Conservation (phyloP, 2,329 filamentous ascomycete genomes). For the Stachybotrys echinatus region DNA sequence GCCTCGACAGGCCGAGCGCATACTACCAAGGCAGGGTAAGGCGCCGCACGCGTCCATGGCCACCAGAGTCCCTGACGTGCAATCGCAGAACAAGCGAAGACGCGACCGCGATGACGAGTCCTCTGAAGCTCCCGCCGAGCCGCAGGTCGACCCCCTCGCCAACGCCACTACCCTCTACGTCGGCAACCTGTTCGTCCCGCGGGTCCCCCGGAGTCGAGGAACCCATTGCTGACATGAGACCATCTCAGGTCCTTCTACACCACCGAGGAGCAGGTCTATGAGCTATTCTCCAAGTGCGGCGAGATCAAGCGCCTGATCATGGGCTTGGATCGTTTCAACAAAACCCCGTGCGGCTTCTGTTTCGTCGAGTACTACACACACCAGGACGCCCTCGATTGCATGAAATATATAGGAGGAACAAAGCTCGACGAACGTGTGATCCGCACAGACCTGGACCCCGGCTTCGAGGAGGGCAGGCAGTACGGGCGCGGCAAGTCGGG, state of each 20-base stretch:
- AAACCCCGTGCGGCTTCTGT: constrained; percentile 98
- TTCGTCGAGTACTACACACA: constrained; percentile 99
- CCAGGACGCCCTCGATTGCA: constrained; percentile 92
- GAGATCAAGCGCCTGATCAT: constrained; percentile 98
- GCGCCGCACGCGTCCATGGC: neutral
- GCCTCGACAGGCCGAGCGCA: constrained; percentile 89
- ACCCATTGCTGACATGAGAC: neutral
- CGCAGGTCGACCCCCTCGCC: constrained; percentile 62
- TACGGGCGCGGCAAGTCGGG: constrained; percentile 95
- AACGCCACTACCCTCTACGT: constrained; percentile 95
- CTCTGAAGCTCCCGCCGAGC: constrained; percentile 42
- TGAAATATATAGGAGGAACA: constrained; percentile 97
- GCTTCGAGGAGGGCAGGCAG: constrained; percentile 92
- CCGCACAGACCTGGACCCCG: constrained; percentile 89
- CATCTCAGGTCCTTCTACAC: constrained; percentile 84
- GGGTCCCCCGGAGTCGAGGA: neutral
- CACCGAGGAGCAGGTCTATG: constrained; percentile 97
- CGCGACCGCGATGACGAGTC: constrained; percentile 56
- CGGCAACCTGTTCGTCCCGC: constrained; percentile 70
- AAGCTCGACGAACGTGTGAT: constrained; percentile 98
- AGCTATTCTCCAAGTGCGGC: constrained; percentile 91
- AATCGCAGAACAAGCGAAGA: constrained; percentile 71
- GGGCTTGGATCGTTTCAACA: constrained; percentile 94
- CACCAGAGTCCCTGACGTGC: no score
- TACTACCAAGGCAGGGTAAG: constrained; percentile 80